phyloP scores from a whole-genome alignment of 495 filamentous ascomycete genomes.

The Penicillium atrosanguineum region DNA sequence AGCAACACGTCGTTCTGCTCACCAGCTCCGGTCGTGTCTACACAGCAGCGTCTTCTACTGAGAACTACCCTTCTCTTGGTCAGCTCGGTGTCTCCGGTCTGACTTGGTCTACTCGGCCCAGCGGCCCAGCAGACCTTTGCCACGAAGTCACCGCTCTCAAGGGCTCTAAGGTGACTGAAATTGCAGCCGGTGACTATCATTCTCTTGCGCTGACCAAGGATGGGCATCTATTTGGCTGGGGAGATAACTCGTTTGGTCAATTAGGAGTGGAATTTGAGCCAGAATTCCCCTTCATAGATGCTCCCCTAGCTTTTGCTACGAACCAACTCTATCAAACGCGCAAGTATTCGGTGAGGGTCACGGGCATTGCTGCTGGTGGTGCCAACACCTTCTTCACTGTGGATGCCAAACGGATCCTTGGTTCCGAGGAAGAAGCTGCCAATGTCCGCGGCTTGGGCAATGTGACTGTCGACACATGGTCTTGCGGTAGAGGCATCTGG shows the following conservation, averaged over 20 bases:
- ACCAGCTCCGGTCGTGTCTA: slow-evolving; percentile 87
- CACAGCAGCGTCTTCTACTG: slow-evolving; percentile 73
- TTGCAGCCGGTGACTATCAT: slow-evolving; percentile 86
- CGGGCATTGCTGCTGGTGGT: slow-evolving; percentile 78
- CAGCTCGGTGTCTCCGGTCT: slow-evolving; percentile 85
- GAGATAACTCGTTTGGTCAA: slow-evolving; percentile 86
- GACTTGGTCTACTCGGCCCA: slow-evolving; percentile 73
- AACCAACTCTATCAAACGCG: slow-evolving; percentile 67
- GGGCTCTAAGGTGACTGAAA: slow-evolving; percentile 61
- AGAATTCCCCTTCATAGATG: slow-evolving; percentile 60
- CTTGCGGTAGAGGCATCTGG: slow-evolving; percentile 80
- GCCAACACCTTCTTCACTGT: slow-evolving; percentile 81
- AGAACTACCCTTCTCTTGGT: slow-evolving; percentile 74
- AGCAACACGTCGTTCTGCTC: slow-evolving; percentile 81
- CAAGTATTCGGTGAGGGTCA: slow-evolving; percentile 57
- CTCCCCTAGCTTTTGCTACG: slow-evolving; percentile 65
- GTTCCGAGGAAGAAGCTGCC: slow-evolving; percentile 41
- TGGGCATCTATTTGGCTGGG: slow-evolving; percentile 82
- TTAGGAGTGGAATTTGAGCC: slow-evolving; percentile 69
- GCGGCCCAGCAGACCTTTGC: slow-evolving; percentile 72
- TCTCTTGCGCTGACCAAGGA: slow-evolving; percentile 71
- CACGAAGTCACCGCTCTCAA: slow-evolving; percentile 70
- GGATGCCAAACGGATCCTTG: slow-evolving; percentile 62
- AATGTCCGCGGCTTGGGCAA: slow-evolving; percentile 45
- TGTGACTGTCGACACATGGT: slow-evolving; percentile 73